A percentile compares a stretch with the other conserved stretches of the same genome.
phyloP scores from a whole-genome alignment of 2,329 filamentous ascomycete genomes.

The Xylariaceae sp. region DNA sequence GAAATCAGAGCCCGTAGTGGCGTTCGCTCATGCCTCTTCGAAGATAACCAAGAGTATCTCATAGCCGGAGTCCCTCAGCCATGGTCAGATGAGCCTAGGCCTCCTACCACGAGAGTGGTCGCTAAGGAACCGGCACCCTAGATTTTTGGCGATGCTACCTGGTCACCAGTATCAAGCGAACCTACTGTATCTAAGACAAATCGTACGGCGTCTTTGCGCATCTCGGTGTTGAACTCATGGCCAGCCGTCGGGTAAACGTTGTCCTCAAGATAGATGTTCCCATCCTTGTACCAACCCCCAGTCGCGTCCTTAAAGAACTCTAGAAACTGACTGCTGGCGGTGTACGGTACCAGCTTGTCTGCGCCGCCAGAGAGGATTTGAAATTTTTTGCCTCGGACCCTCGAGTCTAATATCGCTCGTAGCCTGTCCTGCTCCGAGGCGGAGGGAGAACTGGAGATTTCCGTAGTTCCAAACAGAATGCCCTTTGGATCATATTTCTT shows the following conservation, averaged over 20 bases:
- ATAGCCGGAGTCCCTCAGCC: conserved; percentile 47
- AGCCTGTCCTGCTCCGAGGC: conserved; percentile 51
- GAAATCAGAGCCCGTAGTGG: conserved; percentile 45
- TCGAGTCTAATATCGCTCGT: conserved; percentile 52
- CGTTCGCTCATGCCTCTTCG: conserved; percentile 43
- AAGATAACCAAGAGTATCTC: conserved; percentile 48
- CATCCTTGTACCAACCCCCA: conserved; percentile 59
- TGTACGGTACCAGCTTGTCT: conserved; percentile 77
- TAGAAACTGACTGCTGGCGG: conserved; percentile 64
- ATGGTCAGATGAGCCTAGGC: conserved; percentile 41
- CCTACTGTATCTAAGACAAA: conserved; percentile 63
- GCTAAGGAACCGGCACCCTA: conserved; percentile 20
- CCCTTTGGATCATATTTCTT: conserved; percentile 75
- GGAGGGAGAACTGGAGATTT: conserved; percentile 43
- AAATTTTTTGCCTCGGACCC: conserved; percentile 66
- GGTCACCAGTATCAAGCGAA: conserved; percentile 38
- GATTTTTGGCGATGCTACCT: conserved; percentile 35
- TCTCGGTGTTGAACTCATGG: conserved; percentile 70
- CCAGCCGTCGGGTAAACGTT: conserved; percentile 71
- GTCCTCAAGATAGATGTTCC: conserved; percentile 65
- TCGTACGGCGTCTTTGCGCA: conserved; percentile 69
- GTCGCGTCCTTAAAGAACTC: conserved; percentile 63
- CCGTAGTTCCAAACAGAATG: conserved; percentile 65
- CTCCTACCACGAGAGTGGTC: background rate
- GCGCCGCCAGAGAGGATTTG: conserved; percentile 68